Base-by-base conservation (phyloP, 306 rosid species). In the Echinosophora koreensis region DNA sequence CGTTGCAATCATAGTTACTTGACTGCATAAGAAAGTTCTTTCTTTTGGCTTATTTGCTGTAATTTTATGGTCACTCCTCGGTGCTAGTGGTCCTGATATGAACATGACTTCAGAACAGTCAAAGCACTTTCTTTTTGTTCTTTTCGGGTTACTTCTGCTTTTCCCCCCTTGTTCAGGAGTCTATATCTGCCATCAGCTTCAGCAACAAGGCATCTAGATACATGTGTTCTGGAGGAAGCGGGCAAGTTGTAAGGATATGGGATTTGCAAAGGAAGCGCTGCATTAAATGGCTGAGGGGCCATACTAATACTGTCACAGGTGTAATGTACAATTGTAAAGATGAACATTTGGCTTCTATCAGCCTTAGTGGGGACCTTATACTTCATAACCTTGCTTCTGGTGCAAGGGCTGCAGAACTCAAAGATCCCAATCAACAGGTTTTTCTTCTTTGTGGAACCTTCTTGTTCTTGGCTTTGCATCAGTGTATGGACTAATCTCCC, bases 321-420 rank as follows among this genome's bases (percentile, higher is more conserved):
- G 93, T 91, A 58, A 90, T 90, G 81, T 92, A 89, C 87, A 96
- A 96, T 60, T 96, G 94, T 88, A 96, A 91, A 85, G 99, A 96
- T 81, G 98, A 96, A 80, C 96, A 96, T 85, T 83, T 96, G 87
- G 99, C 98, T 71, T 96, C 99, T 77, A 91, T 96, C 83, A 89
- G 98, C 88, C 92, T 96, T 52, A 69, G 88, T 50, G 99, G 99
- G 84, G 92, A 93, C 90, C 96, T 96, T 61, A 91, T 93, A 76
- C 90, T 96, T 88, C 99, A 96, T 87, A 91, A 91, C 86, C 93
- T 96, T 81, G 93, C 98, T 64, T 96, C 99, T 52, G 97, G 99
- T 69, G 92, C 96, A 52, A 91, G 88, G 87, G 93, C 97, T 54
- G 82, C 99, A 4, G 98, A 96, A 82, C 97, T 96, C 71, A 96